Evolutionary conservation across 495 filamentous ascomycete genomes (phyloP).

Genomic region (Neurospora sublineolata): DNA sequence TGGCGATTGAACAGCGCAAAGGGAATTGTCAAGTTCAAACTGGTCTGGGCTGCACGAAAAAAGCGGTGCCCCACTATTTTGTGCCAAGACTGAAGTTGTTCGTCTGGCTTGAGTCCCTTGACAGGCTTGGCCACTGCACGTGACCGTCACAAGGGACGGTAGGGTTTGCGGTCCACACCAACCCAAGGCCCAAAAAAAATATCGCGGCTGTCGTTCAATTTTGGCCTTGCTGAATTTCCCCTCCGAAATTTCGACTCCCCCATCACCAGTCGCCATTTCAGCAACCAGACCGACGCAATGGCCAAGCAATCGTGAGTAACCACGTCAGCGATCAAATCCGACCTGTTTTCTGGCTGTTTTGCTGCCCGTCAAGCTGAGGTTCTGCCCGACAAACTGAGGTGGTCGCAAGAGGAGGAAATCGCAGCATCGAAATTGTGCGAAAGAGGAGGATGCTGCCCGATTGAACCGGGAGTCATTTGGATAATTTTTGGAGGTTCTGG

Average conservation of each 20-base stretch:
- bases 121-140: slow-evolving; percentile 8
- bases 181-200: slow-evolving; percentile 15
- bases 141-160: slow-evolving; percentile 20
- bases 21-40: neutral
- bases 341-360: neutral
- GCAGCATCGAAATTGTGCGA: neutral
- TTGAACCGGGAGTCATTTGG: neutral
- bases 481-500: neutral
- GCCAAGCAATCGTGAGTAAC: slow-evolving; percentile 39
- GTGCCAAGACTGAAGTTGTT: neutral
- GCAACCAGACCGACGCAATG: slow-evolving; percentile 33
- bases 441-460: neutral
- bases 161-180: slow-evolving; percentile 30
- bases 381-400: neutral
- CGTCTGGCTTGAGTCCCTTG: neutral
- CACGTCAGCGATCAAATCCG: neutral
- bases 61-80: neutral
- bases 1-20: neutral
- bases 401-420: slow-evolving; percentile 2
- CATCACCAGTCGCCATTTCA: slow-evolving; percentile 23
- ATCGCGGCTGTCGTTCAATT: slow-evolving; percentile 21
- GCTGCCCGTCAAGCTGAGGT: neutral
- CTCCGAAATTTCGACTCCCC: slow-evolving; percentile 26
- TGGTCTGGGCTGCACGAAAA: neutral
- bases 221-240: slow-evolving; percentile 15